Base-by-base conservation (phyloP, 495 filamentous ascomycete species). In the Amphirosellinia nigrospora region DNA sequence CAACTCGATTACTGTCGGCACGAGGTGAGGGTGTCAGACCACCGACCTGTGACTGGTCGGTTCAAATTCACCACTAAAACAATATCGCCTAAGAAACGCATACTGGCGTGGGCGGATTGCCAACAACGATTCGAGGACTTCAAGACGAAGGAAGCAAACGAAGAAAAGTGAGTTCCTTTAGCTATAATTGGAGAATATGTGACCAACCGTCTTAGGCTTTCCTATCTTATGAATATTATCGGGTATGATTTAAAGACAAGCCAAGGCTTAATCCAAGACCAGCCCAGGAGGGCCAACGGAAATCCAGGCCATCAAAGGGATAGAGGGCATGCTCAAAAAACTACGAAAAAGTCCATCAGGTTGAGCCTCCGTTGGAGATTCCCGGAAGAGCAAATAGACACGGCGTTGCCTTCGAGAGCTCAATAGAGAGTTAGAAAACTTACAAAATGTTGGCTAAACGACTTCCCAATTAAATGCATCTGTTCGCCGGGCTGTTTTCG, bases 21-120 rank as follows among this genome's bases (percentile, higher is more conserved):
- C 81, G 95, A 97, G 82, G 90, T 97, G 39, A 84, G 90, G 61
- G 91, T 94, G 16, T 96, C 92, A 11, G 96, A 99, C 77, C 96
- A 99, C 81, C 86, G 96, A 71, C 96, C 96, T 9, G 96, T 99
- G 63, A 96, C 89, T 73, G 96, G 92, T 0, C 80, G 84, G 38
- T 97, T 99, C 80, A 87, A 85, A 73, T 86, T 97, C 41, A 87
- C 90, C 34, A 85, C 97, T 43, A 98, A 98, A 82, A 91, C 86
- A 0, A 91, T 98, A 38, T 82, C 87, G 70, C 85, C 87, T 11
- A 84, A 88, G 73, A 85, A 89, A 79, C 86, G 93, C 60, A 87
- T 85, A 1, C 74, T 76, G 43, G 86, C 87, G 30, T 93, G 89
- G 93, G 89, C 91, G 68, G 78, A 84, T 64, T 94, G 91, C 73